Conservation (phyloP, 164 flowering plant genomes). For the Berberis thunbergii region DNA sequence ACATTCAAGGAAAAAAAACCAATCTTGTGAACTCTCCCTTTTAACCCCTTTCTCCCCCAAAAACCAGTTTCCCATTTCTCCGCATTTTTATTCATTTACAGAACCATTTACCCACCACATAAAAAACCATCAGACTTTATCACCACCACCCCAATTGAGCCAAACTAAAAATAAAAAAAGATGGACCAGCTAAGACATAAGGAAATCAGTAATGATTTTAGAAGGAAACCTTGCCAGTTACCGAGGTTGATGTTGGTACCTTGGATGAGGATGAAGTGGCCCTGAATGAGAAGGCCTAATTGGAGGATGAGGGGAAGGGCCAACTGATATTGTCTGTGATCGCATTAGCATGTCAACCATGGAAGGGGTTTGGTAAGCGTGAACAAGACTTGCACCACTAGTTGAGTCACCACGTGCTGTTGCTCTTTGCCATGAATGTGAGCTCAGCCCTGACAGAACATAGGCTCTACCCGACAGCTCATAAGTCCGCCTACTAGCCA, state of each 20-base stretch:
- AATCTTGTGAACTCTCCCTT: background rate
- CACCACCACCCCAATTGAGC: constrained; percentile 14
- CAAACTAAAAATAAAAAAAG: constrained; percentile 5
- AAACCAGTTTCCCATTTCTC: constrained; percentile 13
- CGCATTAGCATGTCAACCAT: constrained; percentile 59
- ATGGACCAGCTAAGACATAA: background rate
- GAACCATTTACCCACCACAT: constrained; percentile 6
- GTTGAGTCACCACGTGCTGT: constrained; percentile 65
- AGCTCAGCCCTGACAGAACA: constrained; percentile 60
- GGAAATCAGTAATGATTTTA: too few species aligned
- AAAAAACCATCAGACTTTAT: constrained; percentile 8
- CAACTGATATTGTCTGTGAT: constrained; percentile 32
- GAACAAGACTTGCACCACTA: constrained; percentile 36
- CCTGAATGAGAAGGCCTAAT: background rate
- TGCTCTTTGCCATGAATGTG: constrained; percentile 75
- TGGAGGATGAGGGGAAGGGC: background rate
- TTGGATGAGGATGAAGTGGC: constrained; percentile 23
- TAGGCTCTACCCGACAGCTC: constrained; percentile 69
- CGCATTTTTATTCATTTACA: constrained; percentile 34
- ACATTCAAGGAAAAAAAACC: constrained; percentile 4
- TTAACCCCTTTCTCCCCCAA: constrained; percentile 15
- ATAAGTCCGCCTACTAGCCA: constrained; percentile 51
- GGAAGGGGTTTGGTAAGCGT: constrained; percentile 52
- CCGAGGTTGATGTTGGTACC: constrained; percentile 19
- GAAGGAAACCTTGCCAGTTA: too few species aligned